phyloP scores from a whole-genome alignment of 768 basidiomycete genomes.

The Steccherinum ochraceum region DNA sequence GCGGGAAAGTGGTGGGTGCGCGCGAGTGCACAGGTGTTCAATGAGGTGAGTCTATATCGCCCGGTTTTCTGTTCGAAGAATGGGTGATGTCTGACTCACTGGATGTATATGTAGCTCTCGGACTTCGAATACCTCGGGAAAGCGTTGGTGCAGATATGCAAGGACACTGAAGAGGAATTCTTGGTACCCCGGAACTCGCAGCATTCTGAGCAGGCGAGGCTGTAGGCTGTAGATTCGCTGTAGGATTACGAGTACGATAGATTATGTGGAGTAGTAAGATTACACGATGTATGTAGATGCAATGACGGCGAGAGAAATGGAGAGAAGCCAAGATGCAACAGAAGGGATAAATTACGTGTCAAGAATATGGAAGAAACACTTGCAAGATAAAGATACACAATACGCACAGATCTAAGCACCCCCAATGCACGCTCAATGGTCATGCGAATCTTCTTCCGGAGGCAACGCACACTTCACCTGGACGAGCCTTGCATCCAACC shows the following conservation, averaged over 20 bases:
- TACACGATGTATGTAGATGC: too few species aligned
- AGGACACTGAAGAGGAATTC: constrained; percentile 19
- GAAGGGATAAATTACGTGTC: too few species aligned
- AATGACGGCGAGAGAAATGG: too few species aligned
- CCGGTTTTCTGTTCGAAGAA: not conserved
- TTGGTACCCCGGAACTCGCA: too few species aligned
- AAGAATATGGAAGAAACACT: too few species aligned
- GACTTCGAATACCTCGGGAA: constrained; percentile 23
- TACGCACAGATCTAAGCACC: too few species aligned
- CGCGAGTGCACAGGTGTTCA: constrained; percentile 31
- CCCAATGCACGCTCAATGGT: not conserved
- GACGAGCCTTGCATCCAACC: constrained; percentile 33
- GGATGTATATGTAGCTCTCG: constrained; percentile 12
- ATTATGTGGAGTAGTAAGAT: too few species aligned
- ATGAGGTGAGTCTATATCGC: constrained; percentile 25
- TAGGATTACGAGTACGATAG: too few species aligned
- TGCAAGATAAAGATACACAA: too few species aligned
- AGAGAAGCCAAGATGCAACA: too few species aligned
- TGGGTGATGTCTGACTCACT: not conserved
- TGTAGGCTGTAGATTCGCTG: too few species aligned
- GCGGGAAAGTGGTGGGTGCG: constrained; percentile 29
- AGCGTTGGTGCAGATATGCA: constrained; percentile 16
- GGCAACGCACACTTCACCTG: constrained; percentile 39
- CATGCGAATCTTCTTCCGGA: not conserved
- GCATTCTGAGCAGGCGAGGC: too few species aligned